These are phyloP conservation scores for Pisolithus microcarpus DNA, from an alignment of 768 basidiomycete species.

Conservation along the genomic window DNA sequence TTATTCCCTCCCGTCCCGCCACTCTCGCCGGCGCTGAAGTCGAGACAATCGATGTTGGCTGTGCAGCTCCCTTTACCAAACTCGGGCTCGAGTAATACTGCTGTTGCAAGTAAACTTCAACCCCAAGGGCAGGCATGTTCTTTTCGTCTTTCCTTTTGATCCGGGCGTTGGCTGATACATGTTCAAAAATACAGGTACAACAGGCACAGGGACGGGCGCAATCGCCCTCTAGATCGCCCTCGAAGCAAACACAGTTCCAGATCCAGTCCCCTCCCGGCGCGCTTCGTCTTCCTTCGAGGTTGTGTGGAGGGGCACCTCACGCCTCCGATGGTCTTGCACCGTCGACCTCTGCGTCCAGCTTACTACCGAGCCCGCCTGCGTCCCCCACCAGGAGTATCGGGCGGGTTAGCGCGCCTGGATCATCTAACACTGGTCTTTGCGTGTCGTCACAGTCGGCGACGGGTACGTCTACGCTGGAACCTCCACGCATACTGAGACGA, in stretches of 20 bases:
- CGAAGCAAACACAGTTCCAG: not conserved
- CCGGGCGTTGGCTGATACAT: not conserved
- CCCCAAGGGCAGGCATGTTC: not conserved
- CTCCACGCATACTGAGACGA: slow-evolving; percentile 10
- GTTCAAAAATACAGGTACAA: not conserved
- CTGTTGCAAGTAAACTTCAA: slow-evolving; percentile 11
- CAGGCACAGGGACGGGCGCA: not conserved
- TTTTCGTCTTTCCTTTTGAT: not conserved
- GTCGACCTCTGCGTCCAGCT: not conserved
- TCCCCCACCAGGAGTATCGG: slow-evolving; percentile 18
- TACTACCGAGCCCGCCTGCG: slow-evolving; percentile 25
- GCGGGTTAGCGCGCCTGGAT: not conserved
- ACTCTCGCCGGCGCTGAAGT: slow-evolving; percentile 8
- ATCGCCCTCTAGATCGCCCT: not conserved
- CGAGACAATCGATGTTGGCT: slow-evolving; percentile 8
- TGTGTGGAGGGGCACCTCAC: slow-evolving; percentile 23
- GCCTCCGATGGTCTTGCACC: slow-evolving; percentile 6
- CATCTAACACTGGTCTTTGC: slow-evolving; percentile 3
- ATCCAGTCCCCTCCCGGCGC: slow-evolving; percentile 21
- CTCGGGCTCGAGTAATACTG: slow-evolving; percentile 3
- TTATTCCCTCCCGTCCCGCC: slow-evolving; percentile 24
- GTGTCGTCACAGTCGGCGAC: not conserved
- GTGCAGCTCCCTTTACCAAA: slow-evolving; percentile 4
- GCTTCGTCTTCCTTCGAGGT: slow-evolving; percentile 26
- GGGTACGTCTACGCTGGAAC: not conserved